Percentiles rank a stretch among this genome's conserved stretches.
phyloP scores from a whole-genome alignment of 352 stramenopile genomes.

The Pseudoperonospora humuli region DNA sequence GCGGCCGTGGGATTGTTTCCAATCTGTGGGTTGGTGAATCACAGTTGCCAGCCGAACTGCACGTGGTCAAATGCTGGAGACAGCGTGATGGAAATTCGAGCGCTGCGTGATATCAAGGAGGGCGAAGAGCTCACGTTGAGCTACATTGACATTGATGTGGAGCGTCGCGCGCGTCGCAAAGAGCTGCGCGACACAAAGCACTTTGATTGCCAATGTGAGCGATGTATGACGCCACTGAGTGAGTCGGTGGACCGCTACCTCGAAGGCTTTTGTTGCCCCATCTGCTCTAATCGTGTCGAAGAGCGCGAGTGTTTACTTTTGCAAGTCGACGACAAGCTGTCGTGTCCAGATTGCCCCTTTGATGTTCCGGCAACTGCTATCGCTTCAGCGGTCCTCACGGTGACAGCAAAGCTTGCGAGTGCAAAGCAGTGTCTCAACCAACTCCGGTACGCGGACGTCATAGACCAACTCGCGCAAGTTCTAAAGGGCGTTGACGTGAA shows the following conservation, averaged over 20 bases:
- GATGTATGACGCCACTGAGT: slow-evolving; percentile 22
- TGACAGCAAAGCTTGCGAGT: slow-evolving; percentile 12
- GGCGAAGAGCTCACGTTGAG: slow-evolving; percentile 39
- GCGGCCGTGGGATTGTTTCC: slow-evolving; percentile 38
- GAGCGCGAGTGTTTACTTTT: slow-evolving; percentile 16
- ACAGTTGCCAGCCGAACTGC: slow-evolving; percentile 42
- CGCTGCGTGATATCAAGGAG: slow-evolving; percentile 29
- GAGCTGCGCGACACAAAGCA: slow-evolving; percentile 38
- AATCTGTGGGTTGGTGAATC: slow-evolving; percentile 38
- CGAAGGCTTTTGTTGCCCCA: slow-evolving; percentile 27
- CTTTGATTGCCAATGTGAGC: slow-evolving; percentile 40
- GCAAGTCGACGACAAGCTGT: slow-evolving; percentile 17
- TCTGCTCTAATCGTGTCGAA: slow-evolving; percentile 12
- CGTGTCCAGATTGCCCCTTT: slow-evolving; percentile 22
- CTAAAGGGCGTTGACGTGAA: slow-evolving; percentile 19
- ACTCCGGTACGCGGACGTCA: slow-evolving; percentile 26
- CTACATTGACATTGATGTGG: slow-evolving; percentile 45
- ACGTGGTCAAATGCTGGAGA: slow-evolving; percentile 39
- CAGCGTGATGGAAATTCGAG: slow-evolving; percentile 28
- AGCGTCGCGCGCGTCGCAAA: slow-evolving; percentile 25
- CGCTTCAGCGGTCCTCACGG: slow-evolving; percentile 2
- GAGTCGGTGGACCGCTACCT: slow-evolving; percentile 33
- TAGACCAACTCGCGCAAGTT: slow-evolving; percentile 14
- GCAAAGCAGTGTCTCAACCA: slow-evolving; percentile 25
- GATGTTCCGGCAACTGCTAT: slow-evolving; percentile 10